These are phyloP conservation scores for Chlorophyllum brunneum DNA, from an alignment of 768 basidiomycete genomes.

Conservation along the genomic window DNA sequence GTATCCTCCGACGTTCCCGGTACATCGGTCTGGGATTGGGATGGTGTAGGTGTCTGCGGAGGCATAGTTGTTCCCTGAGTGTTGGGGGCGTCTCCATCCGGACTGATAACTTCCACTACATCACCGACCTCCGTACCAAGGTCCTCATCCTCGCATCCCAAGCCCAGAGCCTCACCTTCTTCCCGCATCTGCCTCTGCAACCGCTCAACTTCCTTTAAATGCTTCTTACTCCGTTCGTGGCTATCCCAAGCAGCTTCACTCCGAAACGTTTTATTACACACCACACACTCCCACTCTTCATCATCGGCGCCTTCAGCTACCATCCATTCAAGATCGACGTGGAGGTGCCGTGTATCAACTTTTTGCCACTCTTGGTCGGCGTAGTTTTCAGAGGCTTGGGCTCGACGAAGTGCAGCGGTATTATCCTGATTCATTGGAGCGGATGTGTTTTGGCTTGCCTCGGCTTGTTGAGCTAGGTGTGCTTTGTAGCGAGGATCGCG, in stretches of 20 bases:
- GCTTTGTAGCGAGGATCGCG: constrained; percentile 86
- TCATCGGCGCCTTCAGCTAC: constrained; percentile 64
- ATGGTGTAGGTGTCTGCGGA: background rate
- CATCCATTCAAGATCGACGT: constrained; percentile 73
- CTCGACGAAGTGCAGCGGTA: constrained; percentile 22
- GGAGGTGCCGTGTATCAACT: constrained; percentile 36
- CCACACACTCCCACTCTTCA: constrained; percentile 95
- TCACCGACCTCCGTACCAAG: constrained; percentile 5
- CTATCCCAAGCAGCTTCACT: constrained; percentile 95
- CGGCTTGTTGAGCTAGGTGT: constrained; percentile 48
- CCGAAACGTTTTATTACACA: constrained; percentile 83
- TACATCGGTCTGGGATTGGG: background rate
- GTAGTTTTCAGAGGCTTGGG: constrained; percentile 40
- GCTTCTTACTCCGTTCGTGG: constrained; percentile 94
- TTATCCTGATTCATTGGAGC: constrained; percentile 25
- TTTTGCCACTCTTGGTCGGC: constrained; percentile 93
- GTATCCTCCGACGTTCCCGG: constrained; percentile 13
- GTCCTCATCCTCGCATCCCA: constrained; percentile 21
- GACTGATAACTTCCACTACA: no score
- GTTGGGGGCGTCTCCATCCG: background rate
- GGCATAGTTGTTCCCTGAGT: background rate
- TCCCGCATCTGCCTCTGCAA: constrained; percentile 72
- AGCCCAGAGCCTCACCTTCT: constrained; percentile 66
- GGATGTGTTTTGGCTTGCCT: constrained; percentile 22
- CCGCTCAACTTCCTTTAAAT: constrained; percentile 80